Conservation (phyloP, 345 rosid species). For the Microcos paniculata region DNA sequence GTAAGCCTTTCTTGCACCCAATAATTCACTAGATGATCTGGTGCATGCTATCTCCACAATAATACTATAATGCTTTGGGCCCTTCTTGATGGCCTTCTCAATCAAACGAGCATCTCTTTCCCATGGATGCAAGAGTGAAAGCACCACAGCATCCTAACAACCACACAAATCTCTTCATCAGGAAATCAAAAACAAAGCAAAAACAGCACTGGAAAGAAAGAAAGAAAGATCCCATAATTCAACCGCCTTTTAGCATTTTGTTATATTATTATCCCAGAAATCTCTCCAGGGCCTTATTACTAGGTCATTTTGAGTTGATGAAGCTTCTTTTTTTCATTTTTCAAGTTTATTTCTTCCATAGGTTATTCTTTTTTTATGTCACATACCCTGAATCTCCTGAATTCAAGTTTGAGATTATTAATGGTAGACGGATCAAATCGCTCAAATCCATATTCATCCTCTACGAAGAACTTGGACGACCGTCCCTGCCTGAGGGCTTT, state of each 20-base stretch:
- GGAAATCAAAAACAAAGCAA: background rate
- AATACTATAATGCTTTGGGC: constrained; percentile 44
- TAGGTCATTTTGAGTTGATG: background rate
- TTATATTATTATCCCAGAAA: background rate
- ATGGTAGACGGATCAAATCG: constrained; percentile 57
- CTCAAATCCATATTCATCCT: constrained; percentile 77
- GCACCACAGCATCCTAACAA: constrained; percentile 62
- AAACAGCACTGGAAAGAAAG: background rate
- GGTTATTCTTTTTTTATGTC: too few relatives aligned
- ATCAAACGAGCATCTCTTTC: constrained; percentile 90
- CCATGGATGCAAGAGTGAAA: constrained; percentile 87
- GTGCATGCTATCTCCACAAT: constrained; percentile 83
- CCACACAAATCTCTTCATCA: background rate
- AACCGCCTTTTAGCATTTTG: background rate
- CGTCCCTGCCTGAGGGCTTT: constrained; percentile 52
- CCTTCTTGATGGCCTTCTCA: constrained; percentile 58
- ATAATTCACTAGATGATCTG: constrained; percentile 68
- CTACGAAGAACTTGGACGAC: constrained; percentile 51
- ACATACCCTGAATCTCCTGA: constrained; percentile 66
- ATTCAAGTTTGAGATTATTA: constrained; percentile 66
- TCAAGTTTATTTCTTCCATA: too few relatives aligned
- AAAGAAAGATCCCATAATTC: background rate
- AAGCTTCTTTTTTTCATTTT: too few relatives aligned
- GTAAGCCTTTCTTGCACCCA: constrained; percentile 88
- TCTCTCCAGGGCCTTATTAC: background rate